Conservation (phyloP, 2,329 filamentous ascomycete species). For the Sarocladium brachiariae region DNA sequence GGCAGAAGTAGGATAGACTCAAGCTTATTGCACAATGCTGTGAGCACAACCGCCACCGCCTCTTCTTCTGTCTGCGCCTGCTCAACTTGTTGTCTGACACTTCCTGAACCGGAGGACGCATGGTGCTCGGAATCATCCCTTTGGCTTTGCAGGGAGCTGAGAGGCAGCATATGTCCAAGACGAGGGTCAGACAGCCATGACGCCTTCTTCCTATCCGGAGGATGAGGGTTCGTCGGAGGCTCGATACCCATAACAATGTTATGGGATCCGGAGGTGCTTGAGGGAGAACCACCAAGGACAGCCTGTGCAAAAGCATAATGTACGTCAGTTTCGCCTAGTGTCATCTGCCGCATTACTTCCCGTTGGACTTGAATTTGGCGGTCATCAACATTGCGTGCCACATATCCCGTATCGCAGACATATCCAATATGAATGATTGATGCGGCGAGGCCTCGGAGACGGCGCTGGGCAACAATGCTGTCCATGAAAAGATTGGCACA, state of each 20-base stretch:
- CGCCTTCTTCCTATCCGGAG: background rate
- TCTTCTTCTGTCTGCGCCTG: conserved; percentile 12
- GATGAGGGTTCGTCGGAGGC: conserved; percentile 1
- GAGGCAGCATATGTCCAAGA: conserved; percentile 11
- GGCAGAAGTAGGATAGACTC: conserved; percentile 15
- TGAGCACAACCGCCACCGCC: conserved; percentile 8
- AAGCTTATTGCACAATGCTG: conserved; percentile 14
- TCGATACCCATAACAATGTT: conserved; percentile 15
- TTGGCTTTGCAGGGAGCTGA: conserved; percentile 9
- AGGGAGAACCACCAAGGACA: conserved; percentile 15
- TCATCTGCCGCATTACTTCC: conserved; percentile 7
- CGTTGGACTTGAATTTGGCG: background rate
- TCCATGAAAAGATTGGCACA: conserved; percentile 37
- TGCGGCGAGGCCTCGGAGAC: conserved; percentile 28
- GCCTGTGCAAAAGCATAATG: conserved; percentile 22
- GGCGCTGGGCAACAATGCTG: conserved; percentile 26
- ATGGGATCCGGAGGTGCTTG: conserved; percentile 2
- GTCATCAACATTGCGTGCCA: conserved; percentile 17
- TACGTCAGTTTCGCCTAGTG: conserved; percentile 24
- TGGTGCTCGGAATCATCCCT: background rate
- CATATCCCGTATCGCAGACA: conserved; percentile 33
- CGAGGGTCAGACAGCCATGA: conserved; percentile 12
- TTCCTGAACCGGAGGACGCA: background rate
- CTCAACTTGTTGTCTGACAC: conserved; percentile 10
- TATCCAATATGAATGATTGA: conserved; percentile 30